A percentile compares a stretch with the other conserved stretches of the same genome.
phyloP scores from a whole-genome alignment of 768 basidiomycete genomes.

The Sporobolomyces roseus region DNA sequence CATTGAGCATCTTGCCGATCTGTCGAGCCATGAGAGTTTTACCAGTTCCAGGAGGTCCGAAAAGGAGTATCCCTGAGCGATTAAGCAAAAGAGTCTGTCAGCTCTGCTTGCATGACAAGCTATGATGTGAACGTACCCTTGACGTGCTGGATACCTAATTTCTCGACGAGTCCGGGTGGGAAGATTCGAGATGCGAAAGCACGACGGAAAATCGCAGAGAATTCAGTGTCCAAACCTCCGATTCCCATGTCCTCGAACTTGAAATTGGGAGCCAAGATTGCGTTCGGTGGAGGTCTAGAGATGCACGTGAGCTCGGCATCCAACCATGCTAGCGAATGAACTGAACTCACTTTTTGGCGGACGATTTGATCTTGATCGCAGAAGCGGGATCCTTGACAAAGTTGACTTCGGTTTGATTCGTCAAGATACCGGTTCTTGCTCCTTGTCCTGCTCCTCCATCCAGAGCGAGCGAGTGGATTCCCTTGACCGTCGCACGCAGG shows the following conservation, averaged over 20 bases:
- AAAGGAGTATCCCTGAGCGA: conserved; percentile 77
- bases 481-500: conserved; percentile 66
- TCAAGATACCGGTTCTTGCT: conserved; percentile 63
- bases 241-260: conserved; percentile 99
- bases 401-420: conserved; percentile 86
- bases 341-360: conserved; percentile 69
- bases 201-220: conserved; percentile 92
- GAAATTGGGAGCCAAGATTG: conserved; percentile 95
- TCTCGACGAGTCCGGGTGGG: conserved; percentile 91
- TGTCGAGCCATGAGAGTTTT: conserved; percentile 97
- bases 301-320: not conserved
- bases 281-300: conserved; percentile 76
- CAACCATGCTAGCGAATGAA: not conserved
- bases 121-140: conserved; percentile 60
- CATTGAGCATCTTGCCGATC: conserved; percentile 99
- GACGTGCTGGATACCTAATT: conserved; percentile 95
- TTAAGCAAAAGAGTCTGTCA: not conserved
- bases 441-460: conserved; percentile 54
- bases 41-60: conserved; percentile 95
- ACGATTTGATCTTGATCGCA: conserved; percentile 83
- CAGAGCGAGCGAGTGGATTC: conserved; percentile 58
- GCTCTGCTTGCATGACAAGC: not conserved
- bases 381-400: conserved; percentile 79
- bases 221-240: conserved; percentile 92
- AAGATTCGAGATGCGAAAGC: conserved; percentile 99